These are phyloP conservation scores for Beta vulgaris DNA, from an alignment of 148 eudicot genomes.

Conservation along the genomic window DNA sequence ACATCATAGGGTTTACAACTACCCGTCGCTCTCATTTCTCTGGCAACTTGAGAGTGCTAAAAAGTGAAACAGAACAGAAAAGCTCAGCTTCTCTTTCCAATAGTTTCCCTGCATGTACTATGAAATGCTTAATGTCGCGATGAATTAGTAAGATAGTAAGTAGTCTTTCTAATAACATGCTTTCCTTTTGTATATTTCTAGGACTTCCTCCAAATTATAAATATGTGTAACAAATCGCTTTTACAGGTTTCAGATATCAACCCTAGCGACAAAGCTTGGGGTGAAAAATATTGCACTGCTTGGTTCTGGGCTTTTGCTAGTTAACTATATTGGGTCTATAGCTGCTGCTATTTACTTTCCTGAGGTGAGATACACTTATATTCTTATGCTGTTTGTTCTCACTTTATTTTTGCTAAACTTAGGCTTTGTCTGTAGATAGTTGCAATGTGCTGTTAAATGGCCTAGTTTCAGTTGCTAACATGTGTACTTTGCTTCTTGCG, in stretches of 20 bases:
- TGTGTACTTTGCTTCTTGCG: slow-evolving; percentile 21
- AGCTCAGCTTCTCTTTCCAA: not conserved
- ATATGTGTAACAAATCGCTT: slow-evolving; percentile 4
- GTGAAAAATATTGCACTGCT: slow-evolving; percentile 90
- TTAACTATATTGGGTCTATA: slow-evolving; percentile 79
- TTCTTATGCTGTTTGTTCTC: not conserved
- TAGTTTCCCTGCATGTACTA: not conserved
- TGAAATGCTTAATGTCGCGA: not conserved
- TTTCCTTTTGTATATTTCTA: not conserved
- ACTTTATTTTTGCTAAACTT: not conserved
- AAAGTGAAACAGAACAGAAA: not conserved
- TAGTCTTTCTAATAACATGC: not conserved
- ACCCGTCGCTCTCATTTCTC: not conserved
- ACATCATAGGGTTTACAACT: not conserved
- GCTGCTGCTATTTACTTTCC: slow-evolving; percentile 71
- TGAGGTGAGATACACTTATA: slow-evolving; percentile 46
- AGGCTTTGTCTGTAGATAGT: slow-evolving; percentile 2
- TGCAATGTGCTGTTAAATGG: not conserved
- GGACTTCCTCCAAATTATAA: not conserved
- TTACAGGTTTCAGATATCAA: slow-evolving; percentile 82
- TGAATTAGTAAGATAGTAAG: not conserved
- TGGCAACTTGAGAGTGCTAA: not conserved
- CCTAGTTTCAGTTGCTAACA: not conserved
- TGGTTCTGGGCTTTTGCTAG: slow-evolving; percentile 84
- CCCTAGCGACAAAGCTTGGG: slow-evolving; percentile 94